Evolutionary conservation across 148 eudicot genomes (phyloP).

Genomic region (Cornus suecica): DNA sequence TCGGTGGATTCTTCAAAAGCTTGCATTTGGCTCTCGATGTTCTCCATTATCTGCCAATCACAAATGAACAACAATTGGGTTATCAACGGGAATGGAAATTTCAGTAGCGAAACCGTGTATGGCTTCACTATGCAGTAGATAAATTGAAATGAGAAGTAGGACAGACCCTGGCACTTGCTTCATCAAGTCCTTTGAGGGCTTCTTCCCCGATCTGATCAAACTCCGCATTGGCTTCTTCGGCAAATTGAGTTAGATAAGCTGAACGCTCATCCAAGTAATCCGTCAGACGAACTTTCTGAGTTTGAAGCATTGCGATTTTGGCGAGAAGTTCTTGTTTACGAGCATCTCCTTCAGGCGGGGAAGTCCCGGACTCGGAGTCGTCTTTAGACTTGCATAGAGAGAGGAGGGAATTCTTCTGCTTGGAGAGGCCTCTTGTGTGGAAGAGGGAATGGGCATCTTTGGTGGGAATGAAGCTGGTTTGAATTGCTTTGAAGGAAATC

Average conservation of each 20-base stretch:
- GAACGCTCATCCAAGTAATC: conserved; percentile 83
- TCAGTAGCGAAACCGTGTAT: background rate
- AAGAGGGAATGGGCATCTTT: background rate
- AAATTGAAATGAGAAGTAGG: background rate
- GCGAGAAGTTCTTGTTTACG: conserved; percentile 71
- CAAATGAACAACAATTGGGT: conserved; percentile 1
- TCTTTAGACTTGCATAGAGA: conserved; percentile 42
- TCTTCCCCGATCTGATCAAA: conserved; percentile 73
- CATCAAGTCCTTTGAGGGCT: conserved; percentile 75
- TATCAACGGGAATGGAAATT: background rate
- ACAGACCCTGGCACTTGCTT: conserved; percentile 79
- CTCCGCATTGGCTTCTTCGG: conserved; percentile 81
- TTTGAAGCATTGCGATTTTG: conserved; percentile 73
- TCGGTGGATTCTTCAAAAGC: conserved; percentile 76
- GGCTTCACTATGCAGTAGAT: background rate
- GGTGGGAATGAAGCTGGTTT: conserved; percentile 30
- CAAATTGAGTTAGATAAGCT: conserved; percentile 64
- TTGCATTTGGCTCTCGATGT: conserved; percentile 75
- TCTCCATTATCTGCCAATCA: conserved; percentile 73
- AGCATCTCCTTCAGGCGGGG: conserved; percentile 56
- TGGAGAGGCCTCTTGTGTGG: conserved; percentile 9
- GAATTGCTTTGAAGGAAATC: conserved; percentile 60
- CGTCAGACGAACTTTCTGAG: conserved; percentile 74
- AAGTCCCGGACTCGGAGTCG: conserved; percentile 26
- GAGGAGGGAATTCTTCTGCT: conserved; percentile 26